Conservation (phyloP, 257 asterid genomes). For the Solanum piurae region DNA sequence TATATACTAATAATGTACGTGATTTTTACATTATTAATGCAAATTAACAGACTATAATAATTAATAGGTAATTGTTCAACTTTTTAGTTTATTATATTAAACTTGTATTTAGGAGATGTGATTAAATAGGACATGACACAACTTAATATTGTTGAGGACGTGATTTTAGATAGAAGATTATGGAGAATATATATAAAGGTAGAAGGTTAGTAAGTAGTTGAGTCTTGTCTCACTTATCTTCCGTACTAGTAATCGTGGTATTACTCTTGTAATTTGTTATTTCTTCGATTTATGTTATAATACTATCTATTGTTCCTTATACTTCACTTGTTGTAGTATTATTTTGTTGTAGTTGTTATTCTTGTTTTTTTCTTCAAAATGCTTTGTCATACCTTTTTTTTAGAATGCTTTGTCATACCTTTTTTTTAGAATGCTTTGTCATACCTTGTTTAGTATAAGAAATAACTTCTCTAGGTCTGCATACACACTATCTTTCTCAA, state of each 20-base stretch:
- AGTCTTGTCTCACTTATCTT: not conserved
- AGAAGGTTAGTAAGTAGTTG: not conserved
- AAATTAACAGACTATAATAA: not conserved
- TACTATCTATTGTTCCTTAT: no score
- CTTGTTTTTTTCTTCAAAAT: not conserved
- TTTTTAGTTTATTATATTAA: not conserved
- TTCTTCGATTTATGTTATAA: not conserved
- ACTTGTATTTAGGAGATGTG: not conserved
- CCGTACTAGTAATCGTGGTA: not conserved
- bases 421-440: no score
- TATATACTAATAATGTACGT: not conserved
- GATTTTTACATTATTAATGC: not conserved
- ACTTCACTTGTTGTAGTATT: not conserved
- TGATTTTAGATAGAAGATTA: not conserved
- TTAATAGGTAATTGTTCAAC: not conserved
- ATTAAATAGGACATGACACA: not conserved
- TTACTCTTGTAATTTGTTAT: not conserved
- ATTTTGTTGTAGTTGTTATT: not conserved
- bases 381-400: not conserved
- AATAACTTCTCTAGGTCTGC: not conserved
- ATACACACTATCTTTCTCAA: rapidly evolving
- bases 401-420: no score
- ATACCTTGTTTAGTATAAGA: not conserved
- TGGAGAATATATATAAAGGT: not conserved
- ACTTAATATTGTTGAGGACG: not conserved